These are phyloP conservation scores for Capniomyces stellatus DNA, from an alignment of 371 early-diverging fungal species.

Conservation along the genomic window DNA sequence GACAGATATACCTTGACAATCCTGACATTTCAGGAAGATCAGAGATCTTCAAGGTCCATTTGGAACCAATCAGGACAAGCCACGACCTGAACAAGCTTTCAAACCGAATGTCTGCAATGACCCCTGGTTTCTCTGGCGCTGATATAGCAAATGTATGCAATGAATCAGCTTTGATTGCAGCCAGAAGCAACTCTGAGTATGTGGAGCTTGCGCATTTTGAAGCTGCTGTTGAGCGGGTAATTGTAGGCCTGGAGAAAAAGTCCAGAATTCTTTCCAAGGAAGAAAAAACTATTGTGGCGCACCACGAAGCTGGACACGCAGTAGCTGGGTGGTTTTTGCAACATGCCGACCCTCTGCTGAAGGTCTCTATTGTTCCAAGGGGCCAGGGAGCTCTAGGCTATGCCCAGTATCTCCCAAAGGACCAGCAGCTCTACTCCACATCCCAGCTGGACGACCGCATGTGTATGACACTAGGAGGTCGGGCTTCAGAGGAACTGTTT, in stretches of 20 bases:
- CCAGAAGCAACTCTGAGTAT: conserved; percentile 51
- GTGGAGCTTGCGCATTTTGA: conserved; percentile 86
- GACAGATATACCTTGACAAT: conserved; percentile 88
- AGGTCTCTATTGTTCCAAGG: conserved; percentile 96
- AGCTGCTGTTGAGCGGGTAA: conserved; percentile 92
- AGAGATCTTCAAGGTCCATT: conserved; percentile 88
- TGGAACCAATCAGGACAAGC: conserved; percentile 75
- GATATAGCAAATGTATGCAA: conserved; percentile 97
- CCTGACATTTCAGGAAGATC: conserved; percentile 91
- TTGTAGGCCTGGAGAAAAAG: conserved; percentile 95
- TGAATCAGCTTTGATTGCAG: conserved; percentile 97
- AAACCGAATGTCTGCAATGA: conserved; percentile 73
- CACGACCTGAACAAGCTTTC: conserved; percentile 61
- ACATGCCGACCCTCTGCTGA: conserved; percentile 88
- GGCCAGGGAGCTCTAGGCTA: conserved; percentile 92
- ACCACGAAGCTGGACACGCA: conserved; percentile 98
- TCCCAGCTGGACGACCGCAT: conserved; percentile 88
- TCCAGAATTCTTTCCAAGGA: conserved; percentile 85
- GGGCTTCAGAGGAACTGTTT: conserved; percentile 87
- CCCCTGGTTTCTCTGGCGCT: conserved; percentile 95
- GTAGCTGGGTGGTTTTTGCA: conserved; percentile 96
- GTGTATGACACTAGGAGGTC: conserved; percentile 96
- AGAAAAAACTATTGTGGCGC: conserved; percentile 96
- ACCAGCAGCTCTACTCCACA: conserved; percentile 84
- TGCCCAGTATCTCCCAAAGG: conserved; percentile 96